A percentile compares a stretch with the other conserved stretches of the same genome.
These are phyloP conservation scores for Sisymbrium irio DNA, from an alignment of 345 rosid genomes.

Conservation along the genomic window DNA sequence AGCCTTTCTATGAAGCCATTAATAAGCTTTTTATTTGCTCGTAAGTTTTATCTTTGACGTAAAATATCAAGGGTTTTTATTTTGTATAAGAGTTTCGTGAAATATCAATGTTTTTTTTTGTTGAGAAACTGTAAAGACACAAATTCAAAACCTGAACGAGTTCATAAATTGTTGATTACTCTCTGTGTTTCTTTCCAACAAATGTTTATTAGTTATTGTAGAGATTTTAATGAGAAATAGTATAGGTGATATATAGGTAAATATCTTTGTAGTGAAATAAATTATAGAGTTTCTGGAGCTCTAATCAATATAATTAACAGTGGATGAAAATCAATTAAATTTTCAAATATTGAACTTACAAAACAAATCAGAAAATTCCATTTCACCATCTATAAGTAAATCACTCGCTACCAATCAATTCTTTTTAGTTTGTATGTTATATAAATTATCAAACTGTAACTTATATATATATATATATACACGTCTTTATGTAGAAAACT, in stretches of 20 bases:
- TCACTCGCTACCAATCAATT: background rate
- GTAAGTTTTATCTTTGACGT: conserved; percentile 9
- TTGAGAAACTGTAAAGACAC: conserved; percentile 3
- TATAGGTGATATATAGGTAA: background rate
- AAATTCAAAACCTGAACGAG: background rate
- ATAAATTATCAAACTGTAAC: no score
- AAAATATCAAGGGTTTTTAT: background rate
- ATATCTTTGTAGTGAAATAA: background rate
- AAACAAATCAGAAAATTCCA: background rate
- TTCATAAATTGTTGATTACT: background rate
- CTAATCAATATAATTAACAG: background rate
- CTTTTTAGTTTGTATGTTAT: no score
- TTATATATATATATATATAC: no score
- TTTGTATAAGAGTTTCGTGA: background rate
- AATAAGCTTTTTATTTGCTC: background rate
- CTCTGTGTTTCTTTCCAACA: background rate
- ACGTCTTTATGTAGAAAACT: no score
- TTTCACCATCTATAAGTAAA: background rate
- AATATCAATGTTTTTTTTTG: conserved; percentile 9
- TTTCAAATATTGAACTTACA: background rate
- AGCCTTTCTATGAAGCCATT: background rate
- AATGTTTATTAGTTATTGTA: background rate
- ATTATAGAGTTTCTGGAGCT: background rate
- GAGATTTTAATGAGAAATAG: background rate
- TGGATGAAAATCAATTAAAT: background rate